A percentile compares a stretch with the other conserved stretches of the same genome.
These are phyloP conservation scores for Penicillium digitatum DNA, from an alignment of 2,329 filamentous ascomycete species.

Conservation along the genomic window DNA sequence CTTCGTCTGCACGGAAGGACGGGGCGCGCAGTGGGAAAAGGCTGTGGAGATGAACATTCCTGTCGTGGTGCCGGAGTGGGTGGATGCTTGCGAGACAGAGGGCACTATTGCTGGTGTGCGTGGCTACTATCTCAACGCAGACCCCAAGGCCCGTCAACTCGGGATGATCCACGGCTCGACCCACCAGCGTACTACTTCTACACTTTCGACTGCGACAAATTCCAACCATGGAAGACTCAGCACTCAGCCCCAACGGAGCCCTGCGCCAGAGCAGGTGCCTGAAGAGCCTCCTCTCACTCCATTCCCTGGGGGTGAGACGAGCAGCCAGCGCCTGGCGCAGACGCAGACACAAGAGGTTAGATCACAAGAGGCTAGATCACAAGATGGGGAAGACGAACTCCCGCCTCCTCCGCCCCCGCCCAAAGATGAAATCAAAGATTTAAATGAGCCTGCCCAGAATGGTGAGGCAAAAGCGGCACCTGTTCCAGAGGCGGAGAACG, in stretches of 20 bases:
- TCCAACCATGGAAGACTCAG: slow-evolving; percentile 25
- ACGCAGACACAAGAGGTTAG: slow-evolving; percentile 25
- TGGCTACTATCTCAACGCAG: slow-evolving; percentile 92
- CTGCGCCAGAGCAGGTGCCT: slow-evolving; percentile 22
- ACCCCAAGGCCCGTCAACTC: slow-evolving; percentile 58
- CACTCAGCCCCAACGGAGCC: slow-evolving; percentile 20
- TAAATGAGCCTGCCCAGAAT: slow-evolving; percentile 21
- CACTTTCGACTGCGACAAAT: slow-evolving; percentile 27
- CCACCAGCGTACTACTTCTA: slow-evolving; percentile 33
- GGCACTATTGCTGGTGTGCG: slow-evolving; percentile 90
- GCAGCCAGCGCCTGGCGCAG: slow-evolving; percentile 27
- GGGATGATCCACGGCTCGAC: slow-evolving; percentile 36
- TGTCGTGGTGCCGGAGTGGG: slow-evolving; percentile 93
- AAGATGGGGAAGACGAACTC: slow-evolving; percentile 22
- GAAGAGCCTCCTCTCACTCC: slow-evolving; percentile 33
- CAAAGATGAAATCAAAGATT: slow-evolving; percentile 24
- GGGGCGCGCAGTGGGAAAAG: slow-evolving; percentile 89
- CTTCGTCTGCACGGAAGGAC: slow-evolving; percentile 92
- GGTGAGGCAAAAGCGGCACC: slow-evolving; percentile 13
- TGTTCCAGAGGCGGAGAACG: slow-evolving; percentile 10
- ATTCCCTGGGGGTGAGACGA: slow-evolving; percentile 32
- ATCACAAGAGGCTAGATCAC: slow-evolving; percentile 28
- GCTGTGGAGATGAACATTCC: slow-evolving; percentile 97
- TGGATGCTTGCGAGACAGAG: slow-evolving; percentile 91
- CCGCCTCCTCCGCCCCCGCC: slow-evolving; percentile 29